These are phyloP conservation scores for Calcarisporium arbuscula DNA, from an alignment of 2,329 filamentous ascomycete species.

Conservation along the genomic window DNA sequence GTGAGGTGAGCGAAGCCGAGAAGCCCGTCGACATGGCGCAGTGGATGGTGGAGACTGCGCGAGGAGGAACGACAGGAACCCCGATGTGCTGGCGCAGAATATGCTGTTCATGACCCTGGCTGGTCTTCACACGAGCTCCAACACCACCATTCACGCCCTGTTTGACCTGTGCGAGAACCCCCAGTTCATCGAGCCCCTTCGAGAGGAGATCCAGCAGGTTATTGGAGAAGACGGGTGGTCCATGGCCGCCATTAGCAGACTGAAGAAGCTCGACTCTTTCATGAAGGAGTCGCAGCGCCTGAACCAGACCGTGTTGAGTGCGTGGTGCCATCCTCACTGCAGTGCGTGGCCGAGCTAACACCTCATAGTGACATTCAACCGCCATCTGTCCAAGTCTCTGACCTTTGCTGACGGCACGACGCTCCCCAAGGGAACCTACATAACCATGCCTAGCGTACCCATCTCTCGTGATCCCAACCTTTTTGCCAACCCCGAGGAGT, in stretches of 20 bases:
- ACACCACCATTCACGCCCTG: constrained; percentile 3
- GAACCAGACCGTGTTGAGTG: constrained; percentile 11
- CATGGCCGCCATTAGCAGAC: constrained; percentile 27
- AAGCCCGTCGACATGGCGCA: constrained; percentile 6
- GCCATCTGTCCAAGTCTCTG: constrained; percentile 29
- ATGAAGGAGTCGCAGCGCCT: constrained; percentile 17
- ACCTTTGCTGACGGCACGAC: constrained; percentile 26
- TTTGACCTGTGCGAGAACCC: constrained; percentile 5
- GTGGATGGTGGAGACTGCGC: constrained; percentile 4
- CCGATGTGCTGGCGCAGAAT: constrained; percentile 3
- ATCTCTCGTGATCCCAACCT: constrained; percentile 25
- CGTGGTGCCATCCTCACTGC: background rate
- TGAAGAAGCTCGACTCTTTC: constrained; percentile 21
- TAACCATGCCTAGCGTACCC: constrained; percentile 27
- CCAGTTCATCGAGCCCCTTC: constrained; percentile 1
- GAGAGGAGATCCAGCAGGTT: constrained; percentile 5
- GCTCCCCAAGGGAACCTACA: constrained; percentile 26
- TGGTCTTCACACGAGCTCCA: constrained; percentile 6
- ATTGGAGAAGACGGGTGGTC: constrained; percentile 24
- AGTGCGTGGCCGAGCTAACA: background rate
- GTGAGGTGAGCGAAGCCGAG: background rate
- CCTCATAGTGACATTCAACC: constrained; percentile 26
- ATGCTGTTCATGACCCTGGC: constrained; percentile 7
- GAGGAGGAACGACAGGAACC: constrained; percentile 2
- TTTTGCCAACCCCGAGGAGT: constrained; percentile 26